Percentiles rank a stretch among this genome's conserved stretches.
Conservation (phyloP, 1,139 yeast species). For the Candida mesenterica region DNA sequence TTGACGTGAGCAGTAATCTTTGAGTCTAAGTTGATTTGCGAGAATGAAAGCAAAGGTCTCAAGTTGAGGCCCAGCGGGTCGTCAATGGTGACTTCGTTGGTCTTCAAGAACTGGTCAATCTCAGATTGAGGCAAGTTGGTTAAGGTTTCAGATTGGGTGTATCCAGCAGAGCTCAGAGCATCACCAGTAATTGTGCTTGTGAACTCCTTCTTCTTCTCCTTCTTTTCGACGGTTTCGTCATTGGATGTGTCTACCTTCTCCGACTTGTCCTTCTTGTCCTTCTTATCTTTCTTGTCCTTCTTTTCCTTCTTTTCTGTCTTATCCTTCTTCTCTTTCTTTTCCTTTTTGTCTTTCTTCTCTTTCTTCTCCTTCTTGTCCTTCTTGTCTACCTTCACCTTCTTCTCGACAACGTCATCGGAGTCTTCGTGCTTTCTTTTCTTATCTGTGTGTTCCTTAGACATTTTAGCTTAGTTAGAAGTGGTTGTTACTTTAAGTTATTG, state of each 20-base stretch:
- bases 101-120: slow-evolving; percentile 59
- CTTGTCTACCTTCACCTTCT: slow-evolving; percentile 31
- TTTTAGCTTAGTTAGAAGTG: slow-evolving; percentile 10
- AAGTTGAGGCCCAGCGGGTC: slow-evolving; percentile 55
- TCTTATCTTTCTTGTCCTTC: slow-evolving; percentile 19
- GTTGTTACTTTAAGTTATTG: slow-evolving; percentile 2
- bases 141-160: slow-evolving; percentile 31
- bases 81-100: slow-evolving; percentile 78
- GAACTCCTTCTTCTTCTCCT: slow-evolving; percentile 9
- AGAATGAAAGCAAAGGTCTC: slow-evolving; percentile 72
- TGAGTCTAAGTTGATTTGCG: slow-evolving; percentile 55
- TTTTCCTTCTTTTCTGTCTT: slow-evolving; percentile 38
- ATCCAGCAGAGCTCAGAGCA: slow-evolving; percentile 17
- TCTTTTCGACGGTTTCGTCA: slow-evolving; percentile 12
- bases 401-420: slow-evolving; percentile 24
- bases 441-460: slow-evolving; percentile 37
- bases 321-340: slow-evolving; percentile 40
- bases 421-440: slow-evolving; percentile 45
- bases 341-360: slow-evolving; percentile 46
- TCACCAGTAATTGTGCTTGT: slow-evolving; percentile 13
- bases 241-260: slow-evolving; percentile 9
- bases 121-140: slow-evolving; percentile 48
- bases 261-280: slow-evolving; percentile 15
- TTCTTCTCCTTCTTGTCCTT: slow-evolving; percentile 47
- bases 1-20: slow-evolving; percentile 57